A percentile compares a stretch with the other conserved stretches of the same genome.
Conservation (phyloP, 2,329 filamentous ascomycete genomes). For the Coleophoma eucalyptorum region DNA sequence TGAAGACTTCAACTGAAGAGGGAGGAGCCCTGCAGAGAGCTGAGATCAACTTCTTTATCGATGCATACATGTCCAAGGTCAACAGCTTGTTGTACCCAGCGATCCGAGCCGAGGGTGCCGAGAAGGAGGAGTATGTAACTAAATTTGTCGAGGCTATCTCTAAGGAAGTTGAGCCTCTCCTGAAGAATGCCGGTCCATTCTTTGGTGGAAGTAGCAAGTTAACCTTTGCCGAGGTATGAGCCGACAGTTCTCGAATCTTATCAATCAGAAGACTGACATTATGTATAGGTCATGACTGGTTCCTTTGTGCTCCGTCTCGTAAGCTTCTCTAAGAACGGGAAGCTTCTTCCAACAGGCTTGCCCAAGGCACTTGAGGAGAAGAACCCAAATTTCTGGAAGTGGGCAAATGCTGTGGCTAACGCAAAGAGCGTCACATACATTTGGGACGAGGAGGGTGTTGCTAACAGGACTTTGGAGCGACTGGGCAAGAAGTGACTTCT, state of each 20-base stretch:
- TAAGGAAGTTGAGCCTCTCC: constrained; percentile 71
- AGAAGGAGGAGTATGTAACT: constrained; percentile 45
- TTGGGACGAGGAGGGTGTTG: constrained; percentile 49
- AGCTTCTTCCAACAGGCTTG: constrained; percentile 47
- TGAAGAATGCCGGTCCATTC: constrained; percentile 54
- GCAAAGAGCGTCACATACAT: constrained; percentile 65
- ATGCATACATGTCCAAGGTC: constrained; percentile 64
- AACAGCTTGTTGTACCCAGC: constrained; percentile 43
- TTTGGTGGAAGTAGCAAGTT: constrained; percentile 61
- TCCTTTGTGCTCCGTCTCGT: constrained; percentile 64
- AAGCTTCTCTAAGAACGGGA: constrained; percentile 46
- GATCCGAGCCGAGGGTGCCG: constrained; percentile 34
- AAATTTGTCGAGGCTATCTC: constrained; percentile 51
- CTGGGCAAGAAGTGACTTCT: constrained; percentile 21
- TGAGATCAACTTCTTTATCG: constrained; percentile 67
- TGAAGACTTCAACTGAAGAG: constrained; percentile 49
- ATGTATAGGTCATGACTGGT: constrained; percentile 53
- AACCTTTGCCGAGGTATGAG: constrained; percentile 68
- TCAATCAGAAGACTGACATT: not conserved
- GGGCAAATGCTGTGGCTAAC: constrained; percentile 55
- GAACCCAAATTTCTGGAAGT: constrained; percentile 65
- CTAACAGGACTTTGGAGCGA: constrained; percentile 37
- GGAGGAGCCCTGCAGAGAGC: constrained; percentile 60
- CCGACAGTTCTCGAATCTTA: not conserved
- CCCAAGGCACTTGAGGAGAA: constrained; percentile 42